Percentiles rank a stretch among this genome's conserved stretches.
Conservation (phyloP, 257 asterid species). For the Capsicum chinense region DNA sequence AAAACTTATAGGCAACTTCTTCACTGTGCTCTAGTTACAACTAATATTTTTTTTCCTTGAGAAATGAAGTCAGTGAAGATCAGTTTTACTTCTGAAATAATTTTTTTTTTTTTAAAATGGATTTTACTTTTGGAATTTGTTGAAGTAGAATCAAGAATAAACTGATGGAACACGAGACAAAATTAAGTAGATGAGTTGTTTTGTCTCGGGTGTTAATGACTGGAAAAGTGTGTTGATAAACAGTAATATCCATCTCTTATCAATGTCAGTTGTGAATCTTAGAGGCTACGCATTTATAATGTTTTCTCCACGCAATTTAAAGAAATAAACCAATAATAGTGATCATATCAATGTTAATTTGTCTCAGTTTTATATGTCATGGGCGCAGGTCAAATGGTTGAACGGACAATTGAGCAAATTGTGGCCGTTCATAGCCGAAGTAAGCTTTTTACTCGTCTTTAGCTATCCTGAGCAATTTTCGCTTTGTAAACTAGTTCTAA, state of each 20-base stretch:
- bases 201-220: background rate
- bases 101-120: background rate
- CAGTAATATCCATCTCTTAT: slow-evolving; percentile 15
- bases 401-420: slow-evolving; percentile 84
- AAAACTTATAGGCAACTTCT: background rate
- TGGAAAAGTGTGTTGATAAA: background rate
- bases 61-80: slow-evolving; percentile 17
- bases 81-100: background rate
- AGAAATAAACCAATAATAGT: background rate
- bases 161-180: background rate
- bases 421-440: slow-evolving; percentile 99
- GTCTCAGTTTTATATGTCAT: slow-evolving; percentile 16
- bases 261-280: slow-evolving; percentile 17
- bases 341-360: background rate
- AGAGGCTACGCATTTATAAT: background rate
- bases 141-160: slow-evolving; percentile 1
- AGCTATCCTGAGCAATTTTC: slow-evolving; percentile 5
- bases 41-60: background rate
- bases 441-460: slow-evolving; percentile 48
- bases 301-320: background rate
- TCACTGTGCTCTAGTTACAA: background rate
- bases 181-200: slow-evolving; percentile 21
- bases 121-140: background rate
- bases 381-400: slow-evolving; percentile 94
- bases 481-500: background rate